Conservation (phyloP, 2,329 filamentous ascomycete genomes). For the Aspergillus luchuensis region DNA sequence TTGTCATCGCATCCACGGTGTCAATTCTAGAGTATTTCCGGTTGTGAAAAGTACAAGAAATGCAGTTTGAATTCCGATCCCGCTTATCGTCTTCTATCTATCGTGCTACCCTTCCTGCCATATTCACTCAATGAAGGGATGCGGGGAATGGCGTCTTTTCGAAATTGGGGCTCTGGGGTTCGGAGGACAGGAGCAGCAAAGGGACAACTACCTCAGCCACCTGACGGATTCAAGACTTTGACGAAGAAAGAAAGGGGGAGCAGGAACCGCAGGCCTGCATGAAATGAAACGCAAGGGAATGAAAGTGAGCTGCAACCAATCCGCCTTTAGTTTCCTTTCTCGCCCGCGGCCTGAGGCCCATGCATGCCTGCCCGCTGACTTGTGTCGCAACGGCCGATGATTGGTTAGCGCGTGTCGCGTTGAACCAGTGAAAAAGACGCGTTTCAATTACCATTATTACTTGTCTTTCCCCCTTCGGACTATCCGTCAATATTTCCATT, state of each 20-base stretch:
- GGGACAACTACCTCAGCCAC: background rate
- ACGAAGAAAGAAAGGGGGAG: background rate
- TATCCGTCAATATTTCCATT: too few relatives aligned
- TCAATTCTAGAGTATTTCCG: background rate
- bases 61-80: background rate
- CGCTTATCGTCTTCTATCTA: background rate
- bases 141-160: conserved; percentile 1
- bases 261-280: conserved; percentile 1
- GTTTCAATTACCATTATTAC: background rate
- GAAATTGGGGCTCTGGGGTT: background rate
- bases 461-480: too few relatives aligned
- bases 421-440: background rate
- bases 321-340: conserved; percentile 2
- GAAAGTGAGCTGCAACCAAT: conserved; percentile 3
- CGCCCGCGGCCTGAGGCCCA: conserved; percentile 2
- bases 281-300: conserved; percentile 8
- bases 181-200: background rate
- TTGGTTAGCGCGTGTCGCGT: conserved; percentile 9
- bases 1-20: conserved; percentile 19
- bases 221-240: background rate
- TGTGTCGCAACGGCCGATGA: background rate
- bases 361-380: conserved; percentile 4
- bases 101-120: conserved; percentile 4
- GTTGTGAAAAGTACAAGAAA: background rate
- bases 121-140: conserved; percentile 10